phyloP scores from a whole-genome alignment of 306 rosid species.

The Alnus rubra region DNA sequence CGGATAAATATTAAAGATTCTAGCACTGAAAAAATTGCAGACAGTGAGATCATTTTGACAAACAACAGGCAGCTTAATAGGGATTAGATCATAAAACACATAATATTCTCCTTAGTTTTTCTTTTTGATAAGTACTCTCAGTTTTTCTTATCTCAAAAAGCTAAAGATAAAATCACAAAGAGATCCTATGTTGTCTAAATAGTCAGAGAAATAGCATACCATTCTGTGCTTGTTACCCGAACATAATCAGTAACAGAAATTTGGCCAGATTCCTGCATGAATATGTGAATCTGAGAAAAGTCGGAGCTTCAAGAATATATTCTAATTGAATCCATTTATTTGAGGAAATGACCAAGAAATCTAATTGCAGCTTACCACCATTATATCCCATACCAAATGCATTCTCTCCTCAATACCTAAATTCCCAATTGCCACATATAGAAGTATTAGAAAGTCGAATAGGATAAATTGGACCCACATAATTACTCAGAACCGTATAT shows the following conservation, averaged over 20 bases:
- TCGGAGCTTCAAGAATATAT: slow-evolving; percentile 10
- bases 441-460: slow-evolving; percentile 18
- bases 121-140: background rate
- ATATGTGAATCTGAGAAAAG: background rate
- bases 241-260: slow-evolving; percentile 82
- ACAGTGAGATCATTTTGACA: slow-evolving; percentile 8
- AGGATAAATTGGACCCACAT: slow-evolving; percentile 25
- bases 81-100: slow-evolving; percentile 1
- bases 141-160: slow-evolving; percentile 11
- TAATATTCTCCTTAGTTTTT: background rate
- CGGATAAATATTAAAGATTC: slow-evolving; percentile 91
- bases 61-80: slow-evolving; percentile 18
- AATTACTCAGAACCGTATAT: too few relatives aligned
- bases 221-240: slow-evolving; percentile 79
- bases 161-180: background rate
- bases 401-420: slow-evolving; percentile 93
- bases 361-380: slow-evolving; percentile 74
- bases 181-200: slow-evolving; percentile 1
- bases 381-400: slow-evolving; percentile 88
- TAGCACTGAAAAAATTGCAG: slow-evolving; percentile 59
- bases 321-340: slow-evolving; percentile 14
- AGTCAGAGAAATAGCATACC: slow-evolving; percentile 49
- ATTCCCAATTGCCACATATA: slow-evolving; percentile 29
- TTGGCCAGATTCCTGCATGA: slow-evolving; percentile 86
- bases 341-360: slow-evolving; percentile 20